Evolutionary conservation across 2,329 filamentous ascomycete species (phyloP).

Genomic region (Epichloe baconii): DNA sequence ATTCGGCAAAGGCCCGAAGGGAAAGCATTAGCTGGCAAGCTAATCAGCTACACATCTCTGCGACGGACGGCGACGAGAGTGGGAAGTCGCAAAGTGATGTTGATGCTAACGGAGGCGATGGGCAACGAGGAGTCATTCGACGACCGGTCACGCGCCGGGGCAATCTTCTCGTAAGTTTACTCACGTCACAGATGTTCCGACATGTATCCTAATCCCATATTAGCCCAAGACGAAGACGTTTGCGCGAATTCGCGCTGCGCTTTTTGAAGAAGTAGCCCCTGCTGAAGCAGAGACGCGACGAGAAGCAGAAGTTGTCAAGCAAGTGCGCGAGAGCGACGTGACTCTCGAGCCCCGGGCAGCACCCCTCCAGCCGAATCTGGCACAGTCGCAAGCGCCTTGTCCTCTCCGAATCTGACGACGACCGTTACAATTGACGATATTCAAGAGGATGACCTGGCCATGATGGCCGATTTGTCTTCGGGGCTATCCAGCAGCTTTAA

Average conservation of each 20-base stretch:
- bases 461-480: slow-evolving; percentile 42
- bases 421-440: slow-evolving; percentile 56
- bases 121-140: slow-evolving; percentile 63
- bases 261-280: slow-evolving; percentile 80
- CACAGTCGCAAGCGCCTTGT: slow-evolving; percentile 44
- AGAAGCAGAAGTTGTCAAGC: slow-evolving; percentile 90
- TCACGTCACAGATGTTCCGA: neutral
- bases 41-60: slow-evolving; percentile 71
- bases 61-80: slow-evolving; percentile 51
- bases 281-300: slow-evolving; percentile 79
- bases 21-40: slow-evolving; percentile 88
- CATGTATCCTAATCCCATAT: neutral
- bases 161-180: slow-evolving; percentile 60
- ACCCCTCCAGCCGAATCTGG: slow-evolving; percentile 30
- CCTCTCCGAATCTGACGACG: slow-evolving; percentile 55
- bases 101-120: slow-evolving; percentile 36
- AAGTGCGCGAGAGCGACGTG: slow-evolving; percentile 82
- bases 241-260: slow-evolving; percentile 77
- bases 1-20: slow-evolving; percentile 44
- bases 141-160: slow-evolving; percentile 75
- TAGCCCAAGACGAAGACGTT: slow-evolving; percentile 96
- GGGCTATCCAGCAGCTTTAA: slow-evolving; percentile 57
- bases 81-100: slow-evolving; percentile 56
- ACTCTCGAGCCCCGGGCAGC: slow-evolving; percentile 37
- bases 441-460: slow-evolving; percentile 54